phyloP scores from a whole-genome alignment of 306 rosid species.

The Gastrolobium bilobum region DNA sequence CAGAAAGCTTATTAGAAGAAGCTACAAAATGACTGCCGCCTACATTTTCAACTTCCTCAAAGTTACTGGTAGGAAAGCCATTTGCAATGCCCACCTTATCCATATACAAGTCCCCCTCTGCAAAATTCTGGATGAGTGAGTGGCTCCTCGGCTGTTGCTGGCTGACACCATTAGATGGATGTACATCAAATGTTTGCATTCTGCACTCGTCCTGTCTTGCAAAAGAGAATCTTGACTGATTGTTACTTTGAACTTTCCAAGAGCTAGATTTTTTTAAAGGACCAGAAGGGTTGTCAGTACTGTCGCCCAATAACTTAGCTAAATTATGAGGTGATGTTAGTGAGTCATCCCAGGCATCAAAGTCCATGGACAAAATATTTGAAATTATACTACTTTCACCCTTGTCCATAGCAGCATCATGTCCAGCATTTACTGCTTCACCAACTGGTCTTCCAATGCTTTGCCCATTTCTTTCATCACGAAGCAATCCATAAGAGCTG shows the following conservation, averaged over 20 bases:
- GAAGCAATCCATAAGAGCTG: slow-evolving; percentile 62
- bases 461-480: slow-evolving; percentile 63
- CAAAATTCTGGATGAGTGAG: slow-evolving; percentile 60
- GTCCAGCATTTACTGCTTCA: slow-evolving; percentile 65
- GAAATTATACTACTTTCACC: slow-evolving; percentile 97
- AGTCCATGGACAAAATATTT: slow-evolving; percentile 89
- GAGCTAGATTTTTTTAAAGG: slow-evolving; percentile 69
- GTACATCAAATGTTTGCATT: slow-evolving; percentile 66
- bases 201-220: slow-evolving; percentile 89
- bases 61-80: slow-evolving; percentile 63
- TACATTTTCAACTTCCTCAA: slow-evolving; percentile 73
- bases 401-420: slow-evolving; percentile 66
- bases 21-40: slow-evolving; percentile 54
- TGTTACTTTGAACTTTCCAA: slow-evolving; percentile 81
- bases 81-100: slow-evolving; percentile 70
- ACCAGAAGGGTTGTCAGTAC: slow-evolving; percentile 60
- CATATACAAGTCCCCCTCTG: slow-evolving; percentile 63
- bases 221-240: slow-evolving; percentile 94
- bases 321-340: slow-evolving; percentile 78
- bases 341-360: slow-evolving; percentile 86
- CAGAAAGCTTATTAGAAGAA: slow-evolving; percentile 73
- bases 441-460: slow-evolving; percentile 62
- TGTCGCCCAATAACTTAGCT: slow-evolving; percentile 78
- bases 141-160: slow-evolving; percentile 68
- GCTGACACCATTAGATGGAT: slow-evolving; percentile 61